A percentile compares a stretch with the other conserved stretches of the same genome.
Conservation (phyloP, 2,329 filamentous ascomycete species). For the Lasiodiplodia sp. region DNA sequence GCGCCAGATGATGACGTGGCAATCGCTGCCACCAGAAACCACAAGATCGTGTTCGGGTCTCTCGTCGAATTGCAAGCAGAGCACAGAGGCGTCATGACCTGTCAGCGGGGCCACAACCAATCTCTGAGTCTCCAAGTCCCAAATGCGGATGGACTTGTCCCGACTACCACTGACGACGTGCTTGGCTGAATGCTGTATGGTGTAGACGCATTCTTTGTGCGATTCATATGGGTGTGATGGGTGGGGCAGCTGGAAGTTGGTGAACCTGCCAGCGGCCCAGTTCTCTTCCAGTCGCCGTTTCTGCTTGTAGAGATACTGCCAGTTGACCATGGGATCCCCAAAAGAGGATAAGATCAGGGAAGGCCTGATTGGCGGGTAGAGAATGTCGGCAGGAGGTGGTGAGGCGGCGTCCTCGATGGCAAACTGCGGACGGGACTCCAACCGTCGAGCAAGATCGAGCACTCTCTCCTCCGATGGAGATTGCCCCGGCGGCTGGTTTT, state of each 20-base stretch:
- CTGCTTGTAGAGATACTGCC: constrained; percentile 92
- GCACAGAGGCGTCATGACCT: constrained; percentile 84
- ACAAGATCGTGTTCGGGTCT: constrained; percentile 87
- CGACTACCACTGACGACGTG: constrained; percentile 93
- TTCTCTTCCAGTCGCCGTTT: constrained; percentile 85
- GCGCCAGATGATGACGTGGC: constrained; percentile 86
- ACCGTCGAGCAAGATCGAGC: constrained; percentile 18
- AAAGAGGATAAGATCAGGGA: constrained; percentile 42
- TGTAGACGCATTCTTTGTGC: constrained; percentile 93
- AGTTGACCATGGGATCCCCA: constrained; percentile 74
- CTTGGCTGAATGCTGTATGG: constrained; percentile 84
- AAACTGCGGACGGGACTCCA: constrained; percentile 28
- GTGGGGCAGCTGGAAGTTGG: constrained; percentile 90
- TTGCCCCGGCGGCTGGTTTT: constrained; percentile 6
- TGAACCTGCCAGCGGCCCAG: constrained; percentile 83
- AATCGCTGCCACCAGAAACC: constrained; percentile 95
- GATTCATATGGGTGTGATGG: constrained; percentile 80
- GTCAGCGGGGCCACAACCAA: constrained; percentile 75
- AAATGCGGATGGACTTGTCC: constrained; percentile 86
- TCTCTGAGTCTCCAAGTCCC: constrained; percentile 84
- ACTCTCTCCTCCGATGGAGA: constrained; percentile 31
- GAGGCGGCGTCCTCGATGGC: constrained; percentile 27
- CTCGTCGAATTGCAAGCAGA: constrained; percentile 95
- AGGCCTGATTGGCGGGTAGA: constrained; percentile 42
- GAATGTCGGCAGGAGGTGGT: constrained; percentile 26